Evolutionary conservation across 768 basidiomycete species (phyloP), one percentile per base, ranked within the genome.

Genomic region (Austroboletus festivus): DNA sequence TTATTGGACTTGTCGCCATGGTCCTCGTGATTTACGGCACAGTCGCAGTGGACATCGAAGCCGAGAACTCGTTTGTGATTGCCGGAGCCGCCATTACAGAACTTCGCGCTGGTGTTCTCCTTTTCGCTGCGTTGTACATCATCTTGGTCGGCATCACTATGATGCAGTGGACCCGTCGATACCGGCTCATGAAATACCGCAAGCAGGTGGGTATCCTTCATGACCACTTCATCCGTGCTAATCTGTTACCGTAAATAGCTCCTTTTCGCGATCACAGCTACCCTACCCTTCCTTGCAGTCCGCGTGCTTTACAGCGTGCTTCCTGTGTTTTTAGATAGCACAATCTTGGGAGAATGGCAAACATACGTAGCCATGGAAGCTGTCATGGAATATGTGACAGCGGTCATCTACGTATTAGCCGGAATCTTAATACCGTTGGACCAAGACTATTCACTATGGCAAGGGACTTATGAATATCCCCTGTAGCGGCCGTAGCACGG

Each of bases 201-300:
- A 60, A 57, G 42, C 55, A 55, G 51, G 65, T 61, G 58, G 48
- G 81, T 76, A 60, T 51, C 24, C 15, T 33, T 30, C 38, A 42
- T 52, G 9, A 12, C 51, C 41, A 31, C 18, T 44, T 45, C 46
- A 30, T 47, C 16, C 23, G 47, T 19, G 35, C 50, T 51, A 22
- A 64, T n/a, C 35, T 39, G 28, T 38, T 20, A 23, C 48, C n/a
- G n/a, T n/a, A n/a, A n/a, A 40, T 46, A 86, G 85, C 71, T 88
- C 13, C 73, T 87, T 34, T 53, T 58, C 23, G 83, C 81, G 22
- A 65, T 85, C 38, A 69, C 79, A 19, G 22, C 67, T 40, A 81
- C 80, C 9, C 67, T 86, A 13, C 83, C 83, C 5, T 79, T 85
- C 65, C 69, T 87, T 26, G 78, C 76, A 16, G 75, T 79, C 28